Evolutionary conservation across 192 early-diverging fungal genomes (phyloP), one percentile per base, ranked within the genome.

Genomic region (Mortierella hygrophila): DNA sequence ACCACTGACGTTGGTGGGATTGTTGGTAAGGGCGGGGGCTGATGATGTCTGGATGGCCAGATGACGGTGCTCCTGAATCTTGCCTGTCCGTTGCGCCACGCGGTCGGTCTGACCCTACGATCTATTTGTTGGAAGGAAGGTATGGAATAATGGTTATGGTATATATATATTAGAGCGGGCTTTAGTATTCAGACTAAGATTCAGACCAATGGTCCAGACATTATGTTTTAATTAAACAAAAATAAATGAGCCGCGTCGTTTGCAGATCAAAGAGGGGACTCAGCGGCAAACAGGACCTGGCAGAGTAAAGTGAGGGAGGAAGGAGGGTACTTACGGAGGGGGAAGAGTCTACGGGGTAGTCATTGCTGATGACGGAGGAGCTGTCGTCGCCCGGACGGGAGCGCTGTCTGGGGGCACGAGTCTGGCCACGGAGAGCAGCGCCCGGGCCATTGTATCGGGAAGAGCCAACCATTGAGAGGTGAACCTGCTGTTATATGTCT

Each of bases 361-460:
- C 60, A n/a, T 63, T 55, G 37, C 55, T 46, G 16, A 55, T 46
- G 38, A 65, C 60, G 4, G 74, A 6, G 49, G 71, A 0, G 65
- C 52, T 68, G 35, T 80, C 72, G 18, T 81, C 84, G 0, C 84
- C 46, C 0, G 70, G 42, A 7, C 78, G 69, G 20, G 83, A 72
- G 5, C n/a, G 73, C 40, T 76, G 83, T 55, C 84, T 71, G 4
- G 83, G 84, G 21, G 75, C 79, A 13, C 84, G 74, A 35, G 84
- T 79, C 57, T 86, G 84, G 29, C 79, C 76, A 60, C 84, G 84
- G 41, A 86, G 79, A n/a, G 75, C 79, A 1, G 84, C 84, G 40
- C 84, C 84, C 74, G 84, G 84, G 70, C 84, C 84, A 49, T 80
- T 80, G 72, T 86, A 86, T 44, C 84, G 78, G 69, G 78, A 57